phyloP scores from a whole-genome alignment of 116 monocot genomes.

The Iris pallida region DNA sequence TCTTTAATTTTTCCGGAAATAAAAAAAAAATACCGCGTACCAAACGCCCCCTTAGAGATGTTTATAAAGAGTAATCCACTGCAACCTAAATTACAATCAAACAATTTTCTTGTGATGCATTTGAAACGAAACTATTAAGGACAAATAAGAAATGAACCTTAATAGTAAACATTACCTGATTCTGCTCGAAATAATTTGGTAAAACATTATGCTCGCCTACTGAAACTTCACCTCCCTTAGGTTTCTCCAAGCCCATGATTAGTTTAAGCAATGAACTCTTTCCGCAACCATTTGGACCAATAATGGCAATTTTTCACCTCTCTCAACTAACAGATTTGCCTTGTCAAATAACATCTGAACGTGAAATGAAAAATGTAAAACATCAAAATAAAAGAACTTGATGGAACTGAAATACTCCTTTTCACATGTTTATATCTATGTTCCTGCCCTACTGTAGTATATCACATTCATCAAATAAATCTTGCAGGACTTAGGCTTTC shows the following conservation, averaged over 20 bases:
- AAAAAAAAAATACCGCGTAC: too few species aligned
- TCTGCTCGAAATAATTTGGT: conserved; percentile 98
- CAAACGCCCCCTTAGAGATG: too few species aligned
- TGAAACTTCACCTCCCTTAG: conserved; percentile 63
- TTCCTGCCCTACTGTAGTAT: not conserved
- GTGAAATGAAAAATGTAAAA: not conserved
- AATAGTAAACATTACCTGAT: conserved; percentile 54
- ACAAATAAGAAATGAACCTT: not conserved
- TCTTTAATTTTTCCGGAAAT: too few species aligned
- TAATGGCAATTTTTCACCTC: conserved; percentile 95
- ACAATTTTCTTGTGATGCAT: not conserved
- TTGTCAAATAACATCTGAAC: conserved; percentile 64
- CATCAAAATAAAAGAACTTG: not conserved
- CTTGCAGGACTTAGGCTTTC: not conserved
- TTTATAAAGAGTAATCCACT: too few species aligned
- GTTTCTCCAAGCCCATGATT: conserved; percentile 80
- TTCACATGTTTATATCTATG: not conserved
- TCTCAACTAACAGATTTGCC: conserved; percentile 75
- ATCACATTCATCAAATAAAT: not conserved
- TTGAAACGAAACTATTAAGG: not conserved
- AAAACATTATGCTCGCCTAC: conserved; percentile 94
- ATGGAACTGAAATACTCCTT: not conserved
- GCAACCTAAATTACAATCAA: too few species aligned
- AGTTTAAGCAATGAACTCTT: conserved; percentile 91
- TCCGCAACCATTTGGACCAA: conserved; percentile 97